Conservation (phyloP, 208 protist genomes). For the Zelonia costaricensis region DNA sequence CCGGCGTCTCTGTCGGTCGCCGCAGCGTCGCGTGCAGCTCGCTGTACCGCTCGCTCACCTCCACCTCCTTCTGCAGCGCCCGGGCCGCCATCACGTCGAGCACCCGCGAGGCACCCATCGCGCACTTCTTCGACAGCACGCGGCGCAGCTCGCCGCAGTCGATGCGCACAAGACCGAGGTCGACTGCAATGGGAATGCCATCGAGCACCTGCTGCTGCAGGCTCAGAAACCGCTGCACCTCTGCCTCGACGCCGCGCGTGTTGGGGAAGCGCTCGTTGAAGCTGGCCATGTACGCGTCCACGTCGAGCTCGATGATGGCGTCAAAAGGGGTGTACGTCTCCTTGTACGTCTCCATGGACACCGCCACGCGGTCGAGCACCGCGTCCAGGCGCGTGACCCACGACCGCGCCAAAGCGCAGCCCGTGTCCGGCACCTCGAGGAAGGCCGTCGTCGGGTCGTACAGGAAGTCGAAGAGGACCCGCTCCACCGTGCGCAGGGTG, state of each 20-base stretch:
- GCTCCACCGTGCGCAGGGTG: conserved; percentile 91
- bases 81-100: conserved; percentile 80
- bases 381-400: conserved; percentile 56
- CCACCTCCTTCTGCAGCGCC: conserved; percentile 68
- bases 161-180: conserved; percentile 82
- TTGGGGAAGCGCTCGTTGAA: conserved; percentile 74
- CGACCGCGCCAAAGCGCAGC: conserved; percentile 55
- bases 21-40: conserved; percentile 64
- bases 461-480: conserved; percentile 88
- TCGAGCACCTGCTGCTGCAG: conserved; percentile 60
- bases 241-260: conserved; percentile 70
- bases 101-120: conserved; percentile 49
- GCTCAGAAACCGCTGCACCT: conserved; percentile 72
- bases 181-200: conserved; percentile 56
- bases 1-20: conserved; percentile 77
- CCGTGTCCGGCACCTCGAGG: conserved; percentile 46
- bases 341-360: conserved; percentile 73
- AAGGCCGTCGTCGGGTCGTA: conserved; percentile 84
- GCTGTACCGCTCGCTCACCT: conserved; percentile 69
- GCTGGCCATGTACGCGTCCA: conserved; percentile 63
- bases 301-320: conserved; percentile 79
- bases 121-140: conserved; percentile 78
- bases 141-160: conserved; percentile 79
- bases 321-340: conserved; percentile 64
- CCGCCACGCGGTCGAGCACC: conserved; percentile 50